A percentile compares a stretch with the other conserved stretches of the same genome.
phyloP scores from a whole-genome alignment of 352 stramenopile genomes.

The Pythium monospermum region DNA sequence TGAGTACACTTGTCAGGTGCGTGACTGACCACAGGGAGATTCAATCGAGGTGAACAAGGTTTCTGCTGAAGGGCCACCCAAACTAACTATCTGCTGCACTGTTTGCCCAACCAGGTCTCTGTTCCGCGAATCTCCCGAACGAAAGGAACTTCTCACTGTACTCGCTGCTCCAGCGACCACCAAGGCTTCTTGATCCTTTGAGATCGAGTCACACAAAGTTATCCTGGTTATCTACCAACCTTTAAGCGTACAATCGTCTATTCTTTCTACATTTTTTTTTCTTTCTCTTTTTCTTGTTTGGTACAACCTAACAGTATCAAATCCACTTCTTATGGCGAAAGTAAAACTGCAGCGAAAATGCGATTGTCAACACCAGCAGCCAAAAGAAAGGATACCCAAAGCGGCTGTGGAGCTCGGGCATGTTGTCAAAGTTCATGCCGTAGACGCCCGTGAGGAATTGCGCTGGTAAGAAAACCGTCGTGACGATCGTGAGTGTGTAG shows the following conservation, averaged over 20 bases:
- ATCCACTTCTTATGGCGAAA: constrained; percentile 86
- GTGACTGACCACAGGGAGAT: not conserved
- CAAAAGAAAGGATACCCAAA: constrained; percentile 85
- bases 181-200: too few species aligned
- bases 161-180: not conserved
- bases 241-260: too few species aligned
- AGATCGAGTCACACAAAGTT: too few species aligned
- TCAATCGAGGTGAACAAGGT: too few species aligned
- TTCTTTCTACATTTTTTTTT: not conserved
- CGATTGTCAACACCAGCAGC: constrained; percentile 67
- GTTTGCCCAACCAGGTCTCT: constrained; percentile 35
- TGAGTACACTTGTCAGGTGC: constrained; percentile 46
- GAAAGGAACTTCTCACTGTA: constrained; percentile 34
- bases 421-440: constrained; percentile 90
- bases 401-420: constrained; percentile 77
- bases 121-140: constrained; percentile 56
- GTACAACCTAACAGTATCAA: constrained; percentile 5
- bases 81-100: not conserved
- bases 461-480: constrained; percentile 81
- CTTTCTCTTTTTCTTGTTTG: not conserved
- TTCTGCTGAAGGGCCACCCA: too few species aligned
- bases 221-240: too few species aligned
- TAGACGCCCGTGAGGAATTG: constrained; percentile 89
- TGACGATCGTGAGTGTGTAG: constrained; percentile 88
- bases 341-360: constrained; percentile 64